Percentiles rank a stretch among this genome's conserved stretches.
Conservation (phyloP, 306 rosid genomes). For the Cucurbita pepo region DNA sequence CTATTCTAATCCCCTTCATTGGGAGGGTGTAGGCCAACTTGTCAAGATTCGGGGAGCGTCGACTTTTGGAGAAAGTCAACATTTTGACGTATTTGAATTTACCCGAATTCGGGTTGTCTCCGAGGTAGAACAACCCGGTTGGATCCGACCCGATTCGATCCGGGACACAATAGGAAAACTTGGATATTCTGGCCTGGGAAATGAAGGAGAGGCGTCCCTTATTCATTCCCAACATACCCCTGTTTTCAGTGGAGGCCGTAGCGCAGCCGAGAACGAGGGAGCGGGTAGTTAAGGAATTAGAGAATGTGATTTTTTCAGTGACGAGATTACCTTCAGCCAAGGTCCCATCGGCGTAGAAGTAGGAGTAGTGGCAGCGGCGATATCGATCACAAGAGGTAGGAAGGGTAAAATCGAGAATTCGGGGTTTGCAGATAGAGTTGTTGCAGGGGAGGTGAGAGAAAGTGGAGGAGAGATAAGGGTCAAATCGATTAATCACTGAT, state of each 20-base stretch:
- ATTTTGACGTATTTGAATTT: no score
- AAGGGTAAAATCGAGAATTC: slow-evolving; percentile 76
- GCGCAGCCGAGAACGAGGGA: slow-evolving; percentile 71
- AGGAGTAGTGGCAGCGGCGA: slow-evolving; percentile 79
- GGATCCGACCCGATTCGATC: slow-evolving; percentile 1
- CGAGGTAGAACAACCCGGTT: no score
- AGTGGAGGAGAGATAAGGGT: slow-evolving; percentile 80
- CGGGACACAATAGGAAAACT: slow-evolving; percentile 80
- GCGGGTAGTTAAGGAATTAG: slow-evolving; percentile 25
- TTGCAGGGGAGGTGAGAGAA: slow-evolving; percentile 61
- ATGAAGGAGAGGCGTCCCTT: slow-evolving; percentile 52
- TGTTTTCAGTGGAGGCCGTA: slow-evolving; percentile 24
- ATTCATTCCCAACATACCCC: slow-evolving; percentile 95
- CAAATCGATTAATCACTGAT: slow-evolving; percentile 8
- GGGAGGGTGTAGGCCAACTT: slow-evolving; percentile 54
- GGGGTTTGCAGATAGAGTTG: slow-evolving; percentile 75
- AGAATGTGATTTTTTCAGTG: slow-evolving; percentile 40
- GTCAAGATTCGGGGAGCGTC: slow-evolving; percentile 36
- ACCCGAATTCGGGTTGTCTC: no score
- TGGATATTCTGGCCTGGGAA: slow-evolving; percentile 52
- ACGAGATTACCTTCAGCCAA: slow-evolving; percentile 85
- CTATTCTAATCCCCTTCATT: slow-evolving; percentile 50
- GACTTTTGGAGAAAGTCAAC: no score
- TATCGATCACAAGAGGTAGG: slow-evolving; percentile 80
- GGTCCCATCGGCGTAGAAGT: slow-evolving; percentile 90